Percentiles rank a stretch among this genome's conserved stretches.
Evolutionary conservation across 306 rosid genomes (phyloP).

Genomic region (Trifolium fragiferum): DNA sequence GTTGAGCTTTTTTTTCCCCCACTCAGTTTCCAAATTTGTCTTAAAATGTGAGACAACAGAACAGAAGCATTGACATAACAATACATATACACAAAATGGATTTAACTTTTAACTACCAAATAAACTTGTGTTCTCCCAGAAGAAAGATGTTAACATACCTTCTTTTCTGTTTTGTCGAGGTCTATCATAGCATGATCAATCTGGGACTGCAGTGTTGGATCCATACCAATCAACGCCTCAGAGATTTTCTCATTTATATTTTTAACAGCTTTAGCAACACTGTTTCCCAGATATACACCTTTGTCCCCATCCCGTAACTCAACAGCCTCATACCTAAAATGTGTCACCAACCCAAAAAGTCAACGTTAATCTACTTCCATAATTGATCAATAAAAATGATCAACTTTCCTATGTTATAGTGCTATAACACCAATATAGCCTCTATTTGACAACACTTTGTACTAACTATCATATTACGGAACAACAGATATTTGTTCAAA

Average conservation of each 20-base stretch:
- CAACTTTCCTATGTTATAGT: neutral
- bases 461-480: too few relatives aligned
- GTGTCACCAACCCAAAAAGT: slow-evolving; percentile 27
- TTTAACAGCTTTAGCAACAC: slow-evolving; percentile 84
- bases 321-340: slow-evolving; percentile 85
- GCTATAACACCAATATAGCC: neutral
- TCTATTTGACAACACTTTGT: neutral
- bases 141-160: slow-evolving; percentile 51
- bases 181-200: slow-evolving; percentile 95
- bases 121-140: neutral
- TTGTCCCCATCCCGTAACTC: slow-evolving; percentile 95
- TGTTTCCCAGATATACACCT: slow-evolving; percentile 78
- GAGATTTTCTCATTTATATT: slow-evolving; percentile 88
- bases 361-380: neutral
- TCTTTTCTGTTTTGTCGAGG: slow-evolving; percentile 95
- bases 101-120: slow-evolving; percentile 33
- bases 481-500: too few relatives aligned
- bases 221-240: slow-evolving; percentile 90
- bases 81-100: neutral
- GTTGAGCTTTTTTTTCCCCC: neutral
- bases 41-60: slow-evolving; percentile 19
- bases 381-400: neutral
- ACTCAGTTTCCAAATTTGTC: slow-evolving; percentile 19
- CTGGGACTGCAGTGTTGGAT: slow-evolving; percentile 88
- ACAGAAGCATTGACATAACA: slow-evolving; percentile 12